These are phyloP conservation scores for Lactarius deliciosus DNA, from an alignment of 768 basidiomycete species.

Conservation along the genomic window DNA sequence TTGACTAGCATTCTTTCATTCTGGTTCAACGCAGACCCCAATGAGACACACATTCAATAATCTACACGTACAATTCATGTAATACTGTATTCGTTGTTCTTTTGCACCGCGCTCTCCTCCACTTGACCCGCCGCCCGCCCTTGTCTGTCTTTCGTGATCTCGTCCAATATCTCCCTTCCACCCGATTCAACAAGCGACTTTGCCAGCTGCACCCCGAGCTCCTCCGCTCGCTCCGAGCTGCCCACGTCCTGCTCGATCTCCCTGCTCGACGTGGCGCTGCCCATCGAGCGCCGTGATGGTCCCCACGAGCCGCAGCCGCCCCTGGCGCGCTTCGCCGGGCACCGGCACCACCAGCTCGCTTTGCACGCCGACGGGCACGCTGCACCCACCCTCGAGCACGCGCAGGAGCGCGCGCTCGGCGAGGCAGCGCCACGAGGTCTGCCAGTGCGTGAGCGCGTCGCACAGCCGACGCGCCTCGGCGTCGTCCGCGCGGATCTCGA, in stretches of 20 bases:
- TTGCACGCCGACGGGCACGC: conserved; percentile 88
- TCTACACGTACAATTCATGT: neutral
- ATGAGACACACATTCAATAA: conserved; percentile 27
- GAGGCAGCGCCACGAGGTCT: conserved; percentile 71
- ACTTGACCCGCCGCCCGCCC: conserved; percentile 42
- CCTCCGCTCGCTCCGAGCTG: conserved; percentile 60
- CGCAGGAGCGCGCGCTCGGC: conserved; percentile 88
- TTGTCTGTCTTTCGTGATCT: conserved; percentile 70
- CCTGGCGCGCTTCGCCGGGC: conserved; percentile 20
- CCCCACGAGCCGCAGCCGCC: conserved; percentile 61
- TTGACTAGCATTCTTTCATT: conserved; percentile 24
- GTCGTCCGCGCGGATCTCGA: conserved; percentile 80
- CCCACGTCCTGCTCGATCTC: conserved; percentile 53
- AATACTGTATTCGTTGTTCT: conserved; percentile 11
- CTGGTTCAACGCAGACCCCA: conserved; percentile 27
- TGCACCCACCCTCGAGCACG: conserved; percentile 95
- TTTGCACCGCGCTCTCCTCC: conserved; percentile 33
- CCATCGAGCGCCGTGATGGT: conserved; percentile 87
- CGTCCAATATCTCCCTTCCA: conserved; percentile 76
- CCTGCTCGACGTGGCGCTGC: conserved; percentile 63
- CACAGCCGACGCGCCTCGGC: conserved; percentile 60
- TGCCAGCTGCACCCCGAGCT: conserved; percentile 67
- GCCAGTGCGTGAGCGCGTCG: conserved; percentile 66
- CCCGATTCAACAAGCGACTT: conserved; percentile 62
- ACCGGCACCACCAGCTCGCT: conserved; percentile 41